Conservation (phyloP, 345 rosid species). For the Bretschneidera sinensis region DNA sequence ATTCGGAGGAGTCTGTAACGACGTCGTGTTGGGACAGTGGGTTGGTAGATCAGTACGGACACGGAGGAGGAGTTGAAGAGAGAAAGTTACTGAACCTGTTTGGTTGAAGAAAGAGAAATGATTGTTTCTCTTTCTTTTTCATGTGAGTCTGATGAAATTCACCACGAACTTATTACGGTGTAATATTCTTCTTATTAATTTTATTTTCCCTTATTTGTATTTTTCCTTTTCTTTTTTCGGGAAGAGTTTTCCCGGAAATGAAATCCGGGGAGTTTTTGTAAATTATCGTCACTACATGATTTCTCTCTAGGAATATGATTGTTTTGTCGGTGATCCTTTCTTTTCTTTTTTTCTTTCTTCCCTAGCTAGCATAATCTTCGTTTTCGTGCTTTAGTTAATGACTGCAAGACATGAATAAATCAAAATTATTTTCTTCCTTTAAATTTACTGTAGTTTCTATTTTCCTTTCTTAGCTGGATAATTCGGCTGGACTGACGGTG, state of each 20-base stretch:
- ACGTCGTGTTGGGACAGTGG: constrained; percentile 64
- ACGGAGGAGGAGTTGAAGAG: constrained; percentile 36
- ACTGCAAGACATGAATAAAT: constrained; percentile 20
- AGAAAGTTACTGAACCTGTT: constrained; percentile 52
- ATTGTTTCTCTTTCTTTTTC: background rate
- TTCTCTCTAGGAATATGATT: constrained; percentile 59
- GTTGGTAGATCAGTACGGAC: constrained; percentile 21
- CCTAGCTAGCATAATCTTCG: background rate
- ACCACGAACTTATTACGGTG: background rate
- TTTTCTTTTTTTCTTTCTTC: no score
- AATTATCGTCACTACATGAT: constrained; percentile 48
- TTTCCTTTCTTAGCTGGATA: no score
- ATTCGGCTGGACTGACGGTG: no score
- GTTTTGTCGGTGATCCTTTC: constrained; percentile 34
- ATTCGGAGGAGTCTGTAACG: constrained; percentile 78
- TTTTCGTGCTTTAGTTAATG: background rate
- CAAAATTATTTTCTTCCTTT: no score
- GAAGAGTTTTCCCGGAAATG: background rate
- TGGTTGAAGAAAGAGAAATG: constrained; percentile 20
- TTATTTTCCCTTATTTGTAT: background rate
- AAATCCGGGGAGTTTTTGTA: background rate
- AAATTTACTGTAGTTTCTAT: no score
- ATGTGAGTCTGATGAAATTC: background rate
- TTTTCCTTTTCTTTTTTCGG: constrained; percentile 4
- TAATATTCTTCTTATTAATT: background rate